Evolutionary conservation across 192 early-diverging fungal species (phyloP).

Genomic region (Coemansia sp.): DNA sequence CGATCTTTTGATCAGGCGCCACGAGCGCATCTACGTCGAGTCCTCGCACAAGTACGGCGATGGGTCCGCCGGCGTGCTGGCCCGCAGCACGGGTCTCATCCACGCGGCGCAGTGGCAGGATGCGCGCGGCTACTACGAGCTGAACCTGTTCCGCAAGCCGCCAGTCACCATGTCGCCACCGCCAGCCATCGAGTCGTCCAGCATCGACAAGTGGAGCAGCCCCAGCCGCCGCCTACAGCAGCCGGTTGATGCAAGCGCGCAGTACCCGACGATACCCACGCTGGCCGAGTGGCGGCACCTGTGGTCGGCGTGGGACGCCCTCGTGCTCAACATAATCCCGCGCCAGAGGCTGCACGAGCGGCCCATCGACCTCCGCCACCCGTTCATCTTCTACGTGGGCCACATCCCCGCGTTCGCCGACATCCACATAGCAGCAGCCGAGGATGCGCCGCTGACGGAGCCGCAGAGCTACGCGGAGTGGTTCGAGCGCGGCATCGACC

Average conservation of each 20-base stretch:
- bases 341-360: conserved; percentile 56
- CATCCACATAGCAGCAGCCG: conserved; percentile 53
- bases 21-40: conserved; percentile 87
- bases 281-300: conserved; percentile 74
- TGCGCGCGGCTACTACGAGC: conserved; percentile 53
- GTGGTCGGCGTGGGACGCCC: conserved; percentile 80
- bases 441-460: conserved; percentile 55
- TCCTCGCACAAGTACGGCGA: conserved; percentile 82
- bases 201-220: conserved; percentile 22
- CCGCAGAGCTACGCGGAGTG: conserved; percentile 67
- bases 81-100: conserved; percentile 49
- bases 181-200: neutral
- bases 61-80: conserved; percentile 56
- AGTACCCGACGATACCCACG: conserved; percentile 55
- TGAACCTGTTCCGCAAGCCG: conserved; percentile 61
- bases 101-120: conserved; percentile 58
- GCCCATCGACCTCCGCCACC: conserved; percentile 83
- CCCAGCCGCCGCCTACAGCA: neutral
- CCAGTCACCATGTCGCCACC: conserved; percentile 12
- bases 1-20: conserved; percentile 57
- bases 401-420: conserved; percentile 78
- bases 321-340: conserved; percentile 65
- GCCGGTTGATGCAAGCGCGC: neutral
- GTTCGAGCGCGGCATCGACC: conserved; percentile 96
- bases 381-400: conserved; percentile 88